phyloP scores from a whole-genome alignment of 371 early-diverging fungal species.

The Catenaria anguillulae region DNA sequence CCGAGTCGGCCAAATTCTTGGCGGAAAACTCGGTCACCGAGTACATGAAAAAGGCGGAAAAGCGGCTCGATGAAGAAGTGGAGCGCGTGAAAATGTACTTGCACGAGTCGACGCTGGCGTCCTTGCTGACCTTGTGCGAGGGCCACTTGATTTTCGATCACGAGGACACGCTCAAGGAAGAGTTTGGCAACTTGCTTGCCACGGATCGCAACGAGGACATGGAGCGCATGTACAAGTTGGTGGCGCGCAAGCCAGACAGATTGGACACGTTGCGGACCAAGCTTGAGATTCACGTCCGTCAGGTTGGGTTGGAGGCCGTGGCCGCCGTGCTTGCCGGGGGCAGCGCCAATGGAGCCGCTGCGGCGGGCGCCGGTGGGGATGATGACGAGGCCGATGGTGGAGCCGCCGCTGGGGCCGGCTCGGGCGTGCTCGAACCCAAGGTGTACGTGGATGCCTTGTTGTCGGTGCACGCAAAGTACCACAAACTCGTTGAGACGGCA shows the following conservation, averaged over 20 bases:
- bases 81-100: conserved; percentile 71
- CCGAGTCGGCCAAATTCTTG: conserved; percentile 69
- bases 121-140: conserved; percentile 65
- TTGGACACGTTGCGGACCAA: conserved; percentile 59
- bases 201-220: conserved; percentile 76
- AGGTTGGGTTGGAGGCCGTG: conserved; percentile 67
- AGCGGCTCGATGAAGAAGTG: conserved; percentile 75
- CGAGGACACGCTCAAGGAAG: conserved; percentile 59
- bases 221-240: conserved; percentile 62
- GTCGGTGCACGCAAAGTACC: conserved; percentile 62
- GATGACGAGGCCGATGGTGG: not conserved
- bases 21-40: conserved; percentile 73
- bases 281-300: conserved; percentile 68
- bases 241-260: conserved; percentile 60
- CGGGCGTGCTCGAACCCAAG: conserved; percentile 45
- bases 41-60: conserved; percentile 85
- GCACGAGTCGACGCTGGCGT: conserved; percentile 59
- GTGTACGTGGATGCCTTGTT: conserved; percentile 67
- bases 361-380: conserved; percentile 1
- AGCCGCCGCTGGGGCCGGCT: conserved; percentile 4
- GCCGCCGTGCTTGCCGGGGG: conserved; percentile 58
- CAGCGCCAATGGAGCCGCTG: conserved; percentile 12
- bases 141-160: conserved; percentile 68
- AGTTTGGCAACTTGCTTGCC: conserved; percentile 73
- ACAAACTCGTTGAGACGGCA: conserved; percentile 50